These are phyloP conservation scores for Spergularia marina DNA, from an alignment of 148 eudicot species.

Conservation along the genomic window DNA sequence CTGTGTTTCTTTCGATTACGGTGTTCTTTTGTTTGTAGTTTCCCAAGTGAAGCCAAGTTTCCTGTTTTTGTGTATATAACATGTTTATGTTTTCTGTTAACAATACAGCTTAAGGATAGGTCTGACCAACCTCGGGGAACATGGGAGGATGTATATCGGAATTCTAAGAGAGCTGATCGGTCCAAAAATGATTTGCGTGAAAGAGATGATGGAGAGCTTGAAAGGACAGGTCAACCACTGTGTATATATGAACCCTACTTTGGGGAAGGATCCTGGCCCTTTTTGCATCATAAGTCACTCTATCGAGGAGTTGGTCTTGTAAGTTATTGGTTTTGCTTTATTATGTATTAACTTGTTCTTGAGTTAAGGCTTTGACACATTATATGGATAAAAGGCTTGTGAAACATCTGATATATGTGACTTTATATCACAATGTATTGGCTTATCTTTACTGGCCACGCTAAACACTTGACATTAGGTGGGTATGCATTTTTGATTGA, in stretches of 20 bases:
- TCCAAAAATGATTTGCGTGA: slow-evolving; percentile 67
- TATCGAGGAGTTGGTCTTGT: slow-evolving; percentile 92
- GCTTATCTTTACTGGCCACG: no score
- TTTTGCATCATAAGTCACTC: slow-evolving; percentile 72
- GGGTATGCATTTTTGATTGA: neutral
- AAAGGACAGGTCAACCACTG: slow-evolving; percentile 92
- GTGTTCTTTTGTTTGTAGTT: neutral
- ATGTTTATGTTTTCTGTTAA: slow-evolving; percentile 10
- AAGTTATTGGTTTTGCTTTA: slow-evolving; percentile 23
- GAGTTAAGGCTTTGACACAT: neutral
- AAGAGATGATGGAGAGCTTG: slow-evolving; percentile 95
- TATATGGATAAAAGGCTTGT: neutral
- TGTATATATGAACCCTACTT: slow-evolving; percentile 83
- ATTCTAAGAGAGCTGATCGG: slow-evolving; percentile 74
- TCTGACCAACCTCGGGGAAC: slow-evolving; percentile 75
- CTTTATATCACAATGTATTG: neutral
- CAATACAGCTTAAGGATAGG: slow-evolving; percentile 87
- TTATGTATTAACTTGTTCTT: neutral
- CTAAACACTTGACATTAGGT: no score
- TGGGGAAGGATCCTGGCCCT: slow-evolving; percentile 95
- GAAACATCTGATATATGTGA: neutral
- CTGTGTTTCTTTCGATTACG: neutral
- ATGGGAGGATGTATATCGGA: slow-evolving; percentile 84
- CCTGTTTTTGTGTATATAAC: neutral
- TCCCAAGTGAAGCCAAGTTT: neutral